Evolutionary conservation across 108 stramenopile genomes (phyloP), one percentile per base, ranked within the genome.

Genomic region (Parmales sp.): DNA sequence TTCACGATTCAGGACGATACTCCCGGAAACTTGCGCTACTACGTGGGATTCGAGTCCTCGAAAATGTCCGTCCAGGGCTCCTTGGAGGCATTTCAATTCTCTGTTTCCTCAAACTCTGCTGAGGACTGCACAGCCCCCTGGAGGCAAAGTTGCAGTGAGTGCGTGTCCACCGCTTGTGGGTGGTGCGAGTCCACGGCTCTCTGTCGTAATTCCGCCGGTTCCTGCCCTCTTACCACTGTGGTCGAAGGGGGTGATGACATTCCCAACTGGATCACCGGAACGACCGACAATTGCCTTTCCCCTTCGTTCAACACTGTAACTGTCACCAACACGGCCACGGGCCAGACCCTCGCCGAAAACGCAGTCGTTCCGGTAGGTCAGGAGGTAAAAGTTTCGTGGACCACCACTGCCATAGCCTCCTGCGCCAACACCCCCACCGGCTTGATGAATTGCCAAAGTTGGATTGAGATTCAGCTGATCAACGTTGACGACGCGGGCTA

Each of bases 1-100:
- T 60, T 60, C 54, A 34, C n/a, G 11, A 60, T 60, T 34, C 29
- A 60, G 54, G 54, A 60, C 54, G 54, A 34, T 16, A 3, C 25
- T 13, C 36, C 54, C 16, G 54, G 31, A 28, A 28, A 26, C 54
- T 28, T 60, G 29, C 31, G 16, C 31, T 34, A 34, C 13, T 60
- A 28, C 26, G 36, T 28, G 3, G 54, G 54, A 28, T 11, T 11
- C 13, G 13, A 20, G 5, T 34, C 36, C n/a, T 34, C 29, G 26
- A 60, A 16, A 11, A 11, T 19, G 20, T 11, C n/a, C 5, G 54
- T 60, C 29, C 13, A 16, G 3, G 54, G 54, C 13, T 19, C n/a
- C 31, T 20, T 13, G 31, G 54, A 60, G 36, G 13, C 54, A 9
- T 60, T 60, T 20, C 13, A 13, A 7, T 60, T 60, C 31, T 4